These are phyloP conservation scores for Ophiocordyceps sinensis DNA, from an alignment of 2,329 filamentous ascomycete species.

Conservation along the genomic window DNA sequence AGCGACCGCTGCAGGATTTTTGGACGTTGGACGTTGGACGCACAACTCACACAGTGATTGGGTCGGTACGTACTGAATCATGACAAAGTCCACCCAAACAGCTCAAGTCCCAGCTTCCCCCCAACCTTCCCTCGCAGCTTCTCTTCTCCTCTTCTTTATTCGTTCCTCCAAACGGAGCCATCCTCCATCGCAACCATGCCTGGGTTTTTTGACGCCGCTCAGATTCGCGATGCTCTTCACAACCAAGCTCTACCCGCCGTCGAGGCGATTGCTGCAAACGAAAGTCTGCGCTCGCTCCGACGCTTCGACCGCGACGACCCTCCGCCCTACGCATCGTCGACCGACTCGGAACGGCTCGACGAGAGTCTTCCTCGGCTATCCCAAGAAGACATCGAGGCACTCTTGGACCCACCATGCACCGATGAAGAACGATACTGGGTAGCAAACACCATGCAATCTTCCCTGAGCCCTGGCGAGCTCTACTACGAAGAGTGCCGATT, in stretches of 20 bases:
- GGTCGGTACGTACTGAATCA: too few species aligned
- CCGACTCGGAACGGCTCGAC: not conserved
- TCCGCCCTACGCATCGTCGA: slow-evolving; percentile 1
- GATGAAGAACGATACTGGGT: not conserved
- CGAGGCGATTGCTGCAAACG: not conserved
- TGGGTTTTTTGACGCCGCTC: not conserved
- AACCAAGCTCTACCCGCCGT: not conserved
- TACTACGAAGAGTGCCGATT: not conserved
- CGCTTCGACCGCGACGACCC: slow-evolving; percentile 2
- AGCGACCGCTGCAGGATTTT: too few species aligned
- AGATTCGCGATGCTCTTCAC: not conserved
- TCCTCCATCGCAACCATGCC: not conserved
- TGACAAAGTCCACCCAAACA: too few species aligned
- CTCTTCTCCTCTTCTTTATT: not conserved
- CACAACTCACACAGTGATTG: too few species aligned
- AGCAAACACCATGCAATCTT: too few species aligned
- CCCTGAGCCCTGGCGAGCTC: not conserved
- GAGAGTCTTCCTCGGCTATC: not conserved
- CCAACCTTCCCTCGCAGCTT: not conserved
- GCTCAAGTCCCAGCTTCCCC: too few species aligned
- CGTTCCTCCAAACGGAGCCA: not conserved
- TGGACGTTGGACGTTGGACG: too few species aligned
- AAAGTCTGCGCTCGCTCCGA: not conserved
- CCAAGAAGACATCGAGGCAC: not conserved
- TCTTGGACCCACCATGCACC: not conserved